Conservation (phyloP, 2,329 filamentous ascomycete species). For the Lachnellula hyalina region DNA sequence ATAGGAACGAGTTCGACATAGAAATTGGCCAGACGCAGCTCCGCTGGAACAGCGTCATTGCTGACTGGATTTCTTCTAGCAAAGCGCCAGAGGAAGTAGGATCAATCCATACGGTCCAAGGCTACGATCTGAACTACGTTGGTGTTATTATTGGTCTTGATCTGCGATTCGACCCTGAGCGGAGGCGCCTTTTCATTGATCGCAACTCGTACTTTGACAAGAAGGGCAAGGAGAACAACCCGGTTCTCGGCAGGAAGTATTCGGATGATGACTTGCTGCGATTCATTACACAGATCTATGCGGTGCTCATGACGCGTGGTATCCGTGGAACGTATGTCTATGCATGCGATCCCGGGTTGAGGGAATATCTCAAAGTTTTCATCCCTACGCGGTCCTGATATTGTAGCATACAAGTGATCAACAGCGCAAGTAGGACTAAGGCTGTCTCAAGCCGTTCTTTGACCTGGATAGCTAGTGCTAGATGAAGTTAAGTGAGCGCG, state of each 20-base stretch:
- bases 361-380: slow-evolving; percentile 12
- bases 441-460: neutral
- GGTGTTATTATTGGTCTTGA: slow-evolving; percentile 13
- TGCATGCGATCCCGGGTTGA: slow-evolving; percentile 10
- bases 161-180: slow-evolving; percentile 13
- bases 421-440: neutral
- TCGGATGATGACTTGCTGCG: slow-evolving; percentile 14
- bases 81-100: slow-evolving; percentile 13
- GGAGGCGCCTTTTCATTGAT: slow-evolving; percentile 13
- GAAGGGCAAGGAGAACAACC: slow-evolving; percentile 15
- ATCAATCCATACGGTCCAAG: slow-evolving; percentile 13
- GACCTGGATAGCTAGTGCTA: neutral
- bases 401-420: neutral
- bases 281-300: slow-evolving; percentile 16
- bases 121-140: slow-evolving; percentile 14
- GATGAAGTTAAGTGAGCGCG: neutral
- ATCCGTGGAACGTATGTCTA: slow-evolving; percentile 13
- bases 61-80: slow-evolving; percentile 12
- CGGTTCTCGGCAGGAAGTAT: slow-evolving; percentile 12
- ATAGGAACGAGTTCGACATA: slow-evolving; percentile 11
- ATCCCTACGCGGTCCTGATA: slow-evolving; percentile 6
- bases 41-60: slow-evolving; percentile 6
- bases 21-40: slow-evolving; percentile 11
- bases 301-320: slow-evolving; percentile 13
- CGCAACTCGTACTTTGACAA: slow-evolving; percentile 13